phyloP scores from a whole-genome alignment of 768 basidiomycete genomes.

The Xanthoconium stramineum region DNA sequence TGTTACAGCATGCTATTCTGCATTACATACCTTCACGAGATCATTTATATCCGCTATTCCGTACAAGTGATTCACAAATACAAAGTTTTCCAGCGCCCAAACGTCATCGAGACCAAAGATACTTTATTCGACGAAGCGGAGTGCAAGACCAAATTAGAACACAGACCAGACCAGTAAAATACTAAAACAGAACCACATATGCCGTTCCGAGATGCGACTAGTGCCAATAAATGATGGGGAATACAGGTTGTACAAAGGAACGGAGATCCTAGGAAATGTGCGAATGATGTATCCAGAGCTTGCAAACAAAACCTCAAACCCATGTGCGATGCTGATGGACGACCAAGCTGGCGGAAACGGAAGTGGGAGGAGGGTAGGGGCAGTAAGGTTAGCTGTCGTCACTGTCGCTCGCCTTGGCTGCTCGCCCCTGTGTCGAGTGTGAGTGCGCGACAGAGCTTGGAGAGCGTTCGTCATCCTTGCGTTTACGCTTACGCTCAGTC shows the following conservation, averaged over 20 bases:
- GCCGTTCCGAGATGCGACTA: conserved; percentile 1
- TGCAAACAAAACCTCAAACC: conserved; percentile 2
- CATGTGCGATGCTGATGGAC: not conserved
- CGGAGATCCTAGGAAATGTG: conserved; percentile 1
- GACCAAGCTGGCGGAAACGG: not conserved
- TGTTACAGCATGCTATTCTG: not conserved
- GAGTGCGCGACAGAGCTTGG: conserved; percentile 4
- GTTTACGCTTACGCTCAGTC: conserved; percentile 35
- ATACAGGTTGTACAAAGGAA: conserved; percentile 17
- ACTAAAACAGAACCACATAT: conserved; percentile 1
- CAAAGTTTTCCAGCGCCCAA: not conserved
- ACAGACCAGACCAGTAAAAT: conserved; percentile 1
- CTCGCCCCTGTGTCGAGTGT: conserved; percentile 1
- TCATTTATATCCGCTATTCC: not conserved
- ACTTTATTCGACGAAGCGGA: not conserved
- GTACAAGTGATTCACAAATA: not conserved
- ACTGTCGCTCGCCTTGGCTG: conserved; percentile 21
- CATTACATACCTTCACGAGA: not conserved
- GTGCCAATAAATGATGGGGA: conserved; percentile 4
- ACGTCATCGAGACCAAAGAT: not conserved
- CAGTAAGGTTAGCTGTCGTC: conserved; percentile 20
- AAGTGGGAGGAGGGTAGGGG: not conserved
- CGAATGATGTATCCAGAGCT: conserved; percentile 3
- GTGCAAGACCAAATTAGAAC: conserved; percentile 12
- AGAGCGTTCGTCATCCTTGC: conserved; percentile 21